Evolutionary conservation across 2,329 filamentous ascomycete species (phyloP), one percentile per base, ranked within the genome.

Genomic region (Sclerotinia nivalis): DNA sequence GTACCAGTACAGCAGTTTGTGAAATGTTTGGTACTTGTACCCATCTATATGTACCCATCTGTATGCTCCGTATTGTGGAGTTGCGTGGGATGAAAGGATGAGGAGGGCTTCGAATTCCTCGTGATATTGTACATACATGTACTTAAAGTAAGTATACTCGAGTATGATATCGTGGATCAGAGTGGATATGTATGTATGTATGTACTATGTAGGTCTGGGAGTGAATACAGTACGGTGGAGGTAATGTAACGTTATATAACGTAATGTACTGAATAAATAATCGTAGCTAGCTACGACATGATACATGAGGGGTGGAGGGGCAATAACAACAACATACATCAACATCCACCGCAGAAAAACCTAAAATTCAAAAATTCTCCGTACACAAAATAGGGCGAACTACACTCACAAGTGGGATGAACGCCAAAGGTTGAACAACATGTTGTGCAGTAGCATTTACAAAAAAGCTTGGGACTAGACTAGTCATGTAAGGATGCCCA

Each of bases 401-500:
- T 43, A 43, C 40, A 43, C 40, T 43, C 40, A n/a, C 18, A 31
- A 49, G 59, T 61, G 59, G 59, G 59, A 61, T 61, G 59, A 47
- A 55, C 31, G 2, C 18, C 18, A 28, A 49, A 34, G 22, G 28
- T 34, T 34, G 59, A 49, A 62, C 59, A 50, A 50, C 45, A 64
- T 64, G 34, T 50, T 45, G 47, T 64, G 60, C 60, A 64, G 60
- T 50, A 50, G 60, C 6, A 6, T 6, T 34, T 31, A 12, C 22
- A 40, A 28, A 64, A 40, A 50, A 50, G 40, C 40, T n/a, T 20
- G 22, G 47, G 15, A 50, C 31, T 28, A 40, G 8, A 52, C 61
- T 64, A 64, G 31, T 64, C 34, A 64, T 64, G 61, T 64, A 47
- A n/a, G 37, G 31, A 52, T 52, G 61, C 61, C 61, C 61, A 64